Evolutionary conservation across 257 asterid species (phyloP).

Genomic region (Plectranthus barbatus): DNA sequence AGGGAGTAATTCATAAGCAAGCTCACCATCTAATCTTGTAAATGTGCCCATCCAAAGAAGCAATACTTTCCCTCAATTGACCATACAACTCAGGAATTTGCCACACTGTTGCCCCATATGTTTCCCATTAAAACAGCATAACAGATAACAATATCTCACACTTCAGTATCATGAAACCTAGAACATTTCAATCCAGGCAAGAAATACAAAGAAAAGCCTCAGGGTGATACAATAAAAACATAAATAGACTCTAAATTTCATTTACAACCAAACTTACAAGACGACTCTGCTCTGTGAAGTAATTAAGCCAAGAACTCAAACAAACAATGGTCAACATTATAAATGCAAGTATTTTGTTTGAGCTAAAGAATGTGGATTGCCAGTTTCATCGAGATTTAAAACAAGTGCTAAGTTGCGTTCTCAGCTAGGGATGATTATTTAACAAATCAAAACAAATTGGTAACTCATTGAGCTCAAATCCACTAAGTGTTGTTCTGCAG

Average conservation of each 20-base stretch:
- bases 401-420: background rate
- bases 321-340: background rate
- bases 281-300: background rate
- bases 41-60: constrained; percentile 74
- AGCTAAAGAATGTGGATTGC: background rate
- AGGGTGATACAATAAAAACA: background rate
- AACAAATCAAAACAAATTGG: background rate
- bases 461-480: constrained; percentile 2
- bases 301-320: background rate
- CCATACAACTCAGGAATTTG: constrained; percentile 97
- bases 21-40: constrained; percentile 75
- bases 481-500: constrained; percentile 1
- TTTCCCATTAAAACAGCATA: constrained; percentile 48
- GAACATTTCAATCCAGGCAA: background rate
- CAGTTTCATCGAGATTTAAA: background rate
- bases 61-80: constrained; percentile 72
- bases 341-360: background rate
- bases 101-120: constrained; percentile 92
- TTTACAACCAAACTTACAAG: background rate
- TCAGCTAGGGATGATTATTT: background rate
- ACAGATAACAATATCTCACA: background rate
- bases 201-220: background rate
- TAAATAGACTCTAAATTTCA: background rate
- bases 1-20: background rate
- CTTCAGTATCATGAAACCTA: background rate